phyloP scores from a whole-genome alignment of 2,329 filamentous ascomycete genomes.

The Penicillium palitans region DNA sequence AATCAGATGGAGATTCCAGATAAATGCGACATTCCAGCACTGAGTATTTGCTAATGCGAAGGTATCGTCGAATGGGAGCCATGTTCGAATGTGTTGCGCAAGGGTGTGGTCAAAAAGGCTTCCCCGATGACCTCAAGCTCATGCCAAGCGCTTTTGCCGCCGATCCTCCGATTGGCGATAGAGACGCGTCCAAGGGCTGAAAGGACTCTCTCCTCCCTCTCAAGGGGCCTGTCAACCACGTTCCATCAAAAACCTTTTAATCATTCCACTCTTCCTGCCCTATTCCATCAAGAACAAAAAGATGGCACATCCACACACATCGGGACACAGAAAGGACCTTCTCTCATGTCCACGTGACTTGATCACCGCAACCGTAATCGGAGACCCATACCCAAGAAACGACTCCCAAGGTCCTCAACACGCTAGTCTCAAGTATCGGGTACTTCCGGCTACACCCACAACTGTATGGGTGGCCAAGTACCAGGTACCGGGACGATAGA shows the following conservation, averaged over 20 bases:
- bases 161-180: slow-evolving; percentile 22
- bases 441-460: slow-evolving; percentile 8
- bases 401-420: slow-evolving; percentile 38
- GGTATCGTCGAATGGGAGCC: slow-evolving; percentile 84
- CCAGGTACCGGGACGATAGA: slow-evolving; percentile 6
- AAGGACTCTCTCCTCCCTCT: background rate
- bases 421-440: slow-evolving; percentile 12
- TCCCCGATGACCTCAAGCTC: slow-evolving; percentile 12
- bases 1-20: slow-evolving; percentile 82
- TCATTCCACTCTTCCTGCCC: background rate
- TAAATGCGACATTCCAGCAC: slow-evolving; percentile 97
- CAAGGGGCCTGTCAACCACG: background rate
- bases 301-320: background rate
- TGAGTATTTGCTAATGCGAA: slow-evolving; percentile 88
- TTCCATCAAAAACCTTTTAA: background rate
- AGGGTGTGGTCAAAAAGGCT: background rate
- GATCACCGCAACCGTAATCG: slow-evolving; percentile 19
- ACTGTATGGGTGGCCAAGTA: slow-evolving; percentile 5
- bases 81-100: slow-evolving; percentile 50
- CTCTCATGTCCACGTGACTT: slow-evolving; percentile 16
- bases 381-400: background rate
- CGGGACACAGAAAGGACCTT: background rate
- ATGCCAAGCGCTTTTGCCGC: slow-evolving; percentile 19
- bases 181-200: slow-evolving; percentile 2
- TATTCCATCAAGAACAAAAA: background rate